Percentiles rank a stretch among this genome's conserved stretches.
phyloP scores from a whole-genome alignment of 2,329 filamentous ascomycete genomes.

The Aspergillus amoenus region DNA sequence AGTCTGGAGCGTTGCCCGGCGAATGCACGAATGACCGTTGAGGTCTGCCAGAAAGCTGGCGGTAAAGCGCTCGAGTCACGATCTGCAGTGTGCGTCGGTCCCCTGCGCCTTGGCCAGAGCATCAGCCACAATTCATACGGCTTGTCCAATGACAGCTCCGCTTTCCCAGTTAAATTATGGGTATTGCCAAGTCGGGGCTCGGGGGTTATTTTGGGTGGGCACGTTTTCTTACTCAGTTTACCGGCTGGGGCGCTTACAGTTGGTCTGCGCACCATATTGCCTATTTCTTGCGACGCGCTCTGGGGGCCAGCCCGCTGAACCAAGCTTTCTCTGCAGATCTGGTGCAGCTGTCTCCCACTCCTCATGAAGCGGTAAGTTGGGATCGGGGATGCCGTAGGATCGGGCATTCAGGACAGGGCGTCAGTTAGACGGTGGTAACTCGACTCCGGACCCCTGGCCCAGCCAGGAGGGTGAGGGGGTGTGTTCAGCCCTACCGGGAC shows the following conservation, averaged over 20 bases:
- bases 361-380: background rate
- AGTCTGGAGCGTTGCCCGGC: background rate
- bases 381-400: background rate
- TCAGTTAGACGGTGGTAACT: no score
- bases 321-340: background rate
- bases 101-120: slow-evolving; percentile 6
- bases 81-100: slow-evolving; percentile 4
- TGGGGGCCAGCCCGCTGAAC: background rate
- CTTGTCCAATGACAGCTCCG: background rate
- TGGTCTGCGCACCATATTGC: background rate
- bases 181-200: background rate
- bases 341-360: background rate
- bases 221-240: background rate
- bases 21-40: slow-evolving; percentile 1
- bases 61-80: slow-evolving; percentile 3
- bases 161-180: background rate
- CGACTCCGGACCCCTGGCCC: no score
- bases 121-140: slow-evolving; percentile 3
- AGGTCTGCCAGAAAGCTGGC: background rate
- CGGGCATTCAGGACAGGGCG: background rate
- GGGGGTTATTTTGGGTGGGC: background rate
- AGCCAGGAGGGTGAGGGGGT: background rate
- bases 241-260: background rate
- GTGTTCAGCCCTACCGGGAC: slow-evolving; percentile 18
- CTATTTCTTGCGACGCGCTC: background rate